Percentiles rank a stretch among this genome's conserved stretches.
Evolutionary conservation across 805 yeast species (phyloP).

Genomic region (Jamesozyma rosinii): DNA sequence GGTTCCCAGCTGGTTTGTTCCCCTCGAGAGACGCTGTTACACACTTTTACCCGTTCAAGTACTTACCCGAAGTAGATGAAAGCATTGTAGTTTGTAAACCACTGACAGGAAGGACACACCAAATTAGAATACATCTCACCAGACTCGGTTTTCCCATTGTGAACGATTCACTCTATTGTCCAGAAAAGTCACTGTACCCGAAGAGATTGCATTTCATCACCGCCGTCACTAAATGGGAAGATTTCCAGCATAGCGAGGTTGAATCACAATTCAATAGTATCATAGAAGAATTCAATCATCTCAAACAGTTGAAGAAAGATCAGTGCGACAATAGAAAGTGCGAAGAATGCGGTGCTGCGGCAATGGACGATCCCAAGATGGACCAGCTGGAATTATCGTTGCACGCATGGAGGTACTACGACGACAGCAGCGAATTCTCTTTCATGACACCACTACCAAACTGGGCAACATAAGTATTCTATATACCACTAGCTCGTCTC

Average conservation of each 20-base stretch:
- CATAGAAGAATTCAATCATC: constrained; percentile 23
- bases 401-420: constrained; percentile 33
- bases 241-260: constrained; percentile 6
- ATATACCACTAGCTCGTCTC: too few species aligned
- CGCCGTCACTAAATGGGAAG: constrained; percentile 14
- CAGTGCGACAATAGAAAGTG: constrained; percentile 12
- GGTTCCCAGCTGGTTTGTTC: constrained; percentile 41
- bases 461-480: constrained; percentile 33
- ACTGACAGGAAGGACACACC: constrained; percentile 91
- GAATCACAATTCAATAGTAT: constrained; percentile 12
- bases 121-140: constrained; percentile 85
- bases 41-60: constrained; percentile 50
- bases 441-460: constrained; percentile 39
- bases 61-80: constrained; percentile 39
- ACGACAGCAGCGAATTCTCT: constrained; percentile 23
- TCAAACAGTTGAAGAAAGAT: constrained; percentile 27
- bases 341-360: constrained; percentile 18
- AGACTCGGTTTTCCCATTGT: constrained; percentile 77
- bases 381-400: constrained; percentile 24
- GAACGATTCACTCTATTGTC: constrained; percentile 68
- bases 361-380: constrained; percentile 21
- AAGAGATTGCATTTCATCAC: constrained; percentile 18
- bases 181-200: constrained; percentile 16
- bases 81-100: constrained; percentile 76
- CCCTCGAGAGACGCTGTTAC: constrained; percentile 60